A percentile compares a stretch with the other conserved stretches of the same genome.
These are phyloP conservation scores for Pterocarpus santalinus DNA, from an alignment of 306 rosid genomes.

Conservation along the genomic window DNA sequence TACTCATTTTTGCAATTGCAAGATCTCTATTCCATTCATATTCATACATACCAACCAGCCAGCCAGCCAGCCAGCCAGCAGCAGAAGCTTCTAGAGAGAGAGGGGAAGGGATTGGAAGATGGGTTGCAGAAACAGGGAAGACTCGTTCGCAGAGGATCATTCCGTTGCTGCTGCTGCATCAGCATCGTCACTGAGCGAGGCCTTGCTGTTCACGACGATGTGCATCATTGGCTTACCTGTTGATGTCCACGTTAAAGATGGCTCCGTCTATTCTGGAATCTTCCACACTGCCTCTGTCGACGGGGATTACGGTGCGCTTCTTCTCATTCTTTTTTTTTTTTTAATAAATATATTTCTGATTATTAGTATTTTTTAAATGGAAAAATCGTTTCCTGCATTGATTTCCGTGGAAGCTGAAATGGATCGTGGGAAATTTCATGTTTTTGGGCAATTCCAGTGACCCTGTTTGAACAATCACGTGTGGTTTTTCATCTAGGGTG, in stretches of 20 bases:
- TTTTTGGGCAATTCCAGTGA: conserved; percentile 26
- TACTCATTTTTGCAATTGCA: too few species aligned
- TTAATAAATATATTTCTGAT: background rate
- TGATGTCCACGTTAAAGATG: conserved; percentile 81
- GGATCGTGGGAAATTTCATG: background rate
- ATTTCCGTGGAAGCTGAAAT: conserved; percentile 18
- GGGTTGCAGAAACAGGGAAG: conserved; percentile 72
- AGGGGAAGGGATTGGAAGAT: conserved; percentile 40
- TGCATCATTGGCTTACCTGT: conserved; percentile 82
- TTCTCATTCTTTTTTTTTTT: conserved; percentile 7
- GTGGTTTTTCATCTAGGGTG: conserved; percentile 41
- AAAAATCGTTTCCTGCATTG: conserved; percentile 18
- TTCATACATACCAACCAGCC: too few species aligned
- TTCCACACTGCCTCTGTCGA: conserved; percentile 80
- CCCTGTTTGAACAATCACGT: conserved; percentile 37
- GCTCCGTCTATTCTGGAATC: conserved; percentile 89
- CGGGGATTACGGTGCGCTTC: conserved; percentile 60
- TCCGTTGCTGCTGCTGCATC: background rate
- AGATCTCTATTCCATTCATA: too few species aligned
- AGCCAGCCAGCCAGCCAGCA: background rate
- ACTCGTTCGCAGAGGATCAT: conserved; percentile 50
- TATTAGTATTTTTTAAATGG: background rate
- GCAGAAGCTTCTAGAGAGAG: conserved; percentile 36
- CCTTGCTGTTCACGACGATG: conserved; percentile 76
- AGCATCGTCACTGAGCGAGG: conserved; percentile 51